These are phyloP conservation scores for Aspergillus caelatus DNA, from an alignment of 2,329 filamentous ascomycete genomes.

Conservation along the genomic window DNA sequence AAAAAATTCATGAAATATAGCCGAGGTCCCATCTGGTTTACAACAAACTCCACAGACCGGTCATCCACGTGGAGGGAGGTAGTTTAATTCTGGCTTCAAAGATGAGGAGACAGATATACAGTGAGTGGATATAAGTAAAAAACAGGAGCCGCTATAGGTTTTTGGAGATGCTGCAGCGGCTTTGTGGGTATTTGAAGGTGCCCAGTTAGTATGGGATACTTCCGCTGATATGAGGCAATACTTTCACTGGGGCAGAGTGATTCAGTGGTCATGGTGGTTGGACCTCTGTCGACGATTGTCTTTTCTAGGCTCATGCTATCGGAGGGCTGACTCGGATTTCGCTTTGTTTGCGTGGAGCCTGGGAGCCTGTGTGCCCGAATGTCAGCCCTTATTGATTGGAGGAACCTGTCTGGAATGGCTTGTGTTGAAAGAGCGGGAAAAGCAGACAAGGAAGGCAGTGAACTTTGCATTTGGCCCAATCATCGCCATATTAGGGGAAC, in stretches of 20 bases:
- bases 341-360: conserved; percentile 5
- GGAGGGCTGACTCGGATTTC: background rate
- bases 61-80: background rate
- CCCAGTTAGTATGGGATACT: background rate
- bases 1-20: background rate
- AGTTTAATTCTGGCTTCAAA: background rate
- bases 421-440: background rate
- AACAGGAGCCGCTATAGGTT: background rate
- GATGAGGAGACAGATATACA: background rate
- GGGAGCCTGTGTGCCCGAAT: background rate
- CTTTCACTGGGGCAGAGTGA: background rate
- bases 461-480: conserved; percentile 5
- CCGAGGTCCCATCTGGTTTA: background rate
- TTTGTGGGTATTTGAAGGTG: background rate
- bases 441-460: conserved; percentile 8
- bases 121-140: background rate
- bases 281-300: background rate
- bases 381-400: conserved; percentile 7
- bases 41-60: background rate
- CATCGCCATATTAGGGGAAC: background rate
- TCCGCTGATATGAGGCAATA: background rate
- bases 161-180: background rate
- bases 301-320: background rate
- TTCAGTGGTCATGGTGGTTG: background rate
- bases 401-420: background rate